Evolutionary conservation across 2,329 filamentous ascomycete genomes (phyloP).

Genomic region (Xylariaceae sp.): DNA sequence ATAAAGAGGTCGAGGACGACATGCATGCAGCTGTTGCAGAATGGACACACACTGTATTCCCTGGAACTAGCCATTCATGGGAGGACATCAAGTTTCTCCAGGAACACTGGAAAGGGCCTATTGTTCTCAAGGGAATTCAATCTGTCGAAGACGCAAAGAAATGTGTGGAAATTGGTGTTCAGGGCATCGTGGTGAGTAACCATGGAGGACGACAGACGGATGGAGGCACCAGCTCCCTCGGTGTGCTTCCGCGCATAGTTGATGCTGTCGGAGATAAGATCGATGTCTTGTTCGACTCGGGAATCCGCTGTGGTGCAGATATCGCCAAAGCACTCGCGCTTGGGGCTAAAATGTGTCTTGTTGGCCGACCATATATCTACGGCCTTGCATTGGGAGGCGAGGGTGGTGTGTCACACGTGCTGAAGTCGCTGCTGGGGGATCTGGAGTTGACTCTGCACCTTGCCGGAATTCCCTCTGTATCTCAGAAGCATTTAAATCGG

Average conservation of each 20-base stretch:
- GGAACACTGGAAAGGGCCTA: constrained; percentile 24
- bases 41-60: constrained; percentile 25
- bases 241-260: constrained; percentile 56
- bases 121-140: constrained; percentile 32
- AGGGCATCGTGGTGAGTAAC: constrained; percentile 49
- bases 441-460: constrained; percentile 25
- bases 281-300: constrained; percentile 58
- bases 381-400: constrained; percentile 24
- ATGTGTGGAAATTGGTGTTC: constrained; percentile 17
- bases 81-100: constrained; percentile 25
- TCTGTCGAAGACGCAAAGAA: constrained; percentile 25
- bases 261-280: constrained; percentile 57
- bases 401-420: constrained; percentile 24
- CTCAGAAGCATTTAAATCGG: constrained; percentile 15
- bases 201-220: constrained; percentile 57
- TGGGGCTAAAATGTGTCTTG: constrained; percentile 54
- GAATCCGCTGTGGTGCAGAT: constrained; percentile 55
- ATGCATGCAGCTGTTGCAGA: constrained; percentile 21
- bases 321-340: constrained; percentile 56
- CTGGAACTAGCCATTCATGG: constrained; percentile 21
- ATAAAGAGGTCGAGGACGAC: constrained; percentile 18
- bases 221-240: constrained; percentile 49
- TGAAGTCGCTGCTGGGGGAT: constrained; percentile 23
- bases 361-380: constrained; percentile 57
- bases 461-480: constrained; percentile 20